Evolutionary conservation across 305 asterid genomes (phyloP), one percentile per base, ranked within the genome.

Genomic region (Caryopteris hybrid): DNA sequence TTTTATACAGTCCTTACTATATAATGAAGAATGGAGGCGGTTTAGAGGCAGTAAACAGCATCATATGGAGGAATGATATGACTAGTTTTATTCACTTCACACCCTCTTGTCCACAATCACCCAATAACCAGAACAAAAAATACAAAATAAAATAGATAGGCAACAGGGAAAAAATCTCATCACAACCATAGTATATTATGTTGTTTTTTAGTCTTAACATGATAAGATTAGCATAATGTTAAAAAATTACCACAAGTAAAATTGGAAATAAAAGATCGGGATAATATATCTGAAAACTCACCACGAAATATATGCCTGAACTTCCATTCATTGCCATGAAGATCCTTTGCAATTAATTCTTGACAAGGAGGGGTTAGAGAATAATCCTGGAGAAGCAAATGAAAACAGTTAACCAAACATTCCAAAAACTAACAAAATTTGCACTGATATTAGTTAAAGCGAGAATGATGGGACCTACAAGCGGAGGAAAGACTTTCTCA

Each of bases 251-350:
- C n/a, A n/a, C n/a, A n/a, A n/a, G n/a, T n/a, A n/a, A n/a, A n/a
- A n/a, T n/a, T n/a, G n/a, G n/a, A n/a, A n/a, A n/a, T n/a, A n/a
- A n/a, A n/a, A n/a, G n/a, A n/a, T n/a, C n/a, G n/a, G n/a, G n/a
- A n/a, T n/a, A n/a, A n/a, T n/a, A n/a, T 61, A 74, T 10, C 38
- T 1, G 60, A 59, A 7, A 76, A 62, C 89, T 76, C 74, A 88
- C 98, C 98, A 13, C 97, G 87, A 69, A 92, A 92, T 46, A 92
- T 90, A 77, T 92, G 98, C 76, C 97, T 79, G 69, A 92, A 92
- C 81, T 90, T 92, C 98, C 98, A 92, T 66, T 92, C 98, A 80
- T 88, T 86, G 50, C 97, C 97, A 70, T 92, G 98, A 74, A 90
- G 97, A 84, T 92, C 98, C 83, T 85, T 90, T 8, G 98, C 97